Conservation (phyloP, 306 rosid species). For the Crotalaria pallida region DNA sequence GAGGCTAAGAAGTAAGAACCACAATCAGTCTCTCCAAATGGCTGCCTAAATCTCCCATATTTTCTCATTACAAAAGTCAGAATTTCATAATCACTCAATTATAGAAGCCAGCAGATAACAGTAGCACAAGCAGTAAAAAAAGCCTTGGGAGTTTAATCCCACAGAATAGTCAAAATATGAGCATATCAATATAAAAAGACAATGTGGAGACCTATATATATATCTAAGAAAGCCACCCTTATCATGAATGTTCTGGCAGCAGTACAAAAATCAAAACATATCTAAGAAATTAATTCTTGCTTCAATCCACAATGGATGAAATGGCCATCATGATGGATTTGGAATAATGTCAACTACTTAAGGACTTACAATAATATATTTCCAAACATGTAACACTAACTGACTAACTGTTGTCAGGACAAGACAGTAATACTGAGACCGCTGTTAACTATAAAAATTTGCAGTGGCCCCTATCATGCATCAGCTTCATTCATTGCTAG, state of each 20-base stretch:
- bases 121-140: not conserved
- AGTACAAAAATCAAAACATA: not conserved
- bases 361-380: not conserved
- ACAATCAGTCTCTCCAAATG: not conserved
- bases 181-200: not conserved
- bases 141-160: not conserved
- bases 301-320: not conserved
- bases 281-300: not conserved
- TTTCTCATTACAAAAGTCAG: not conserved
- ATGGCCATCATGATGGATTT: not conserved
- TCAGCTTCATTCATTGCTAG: not conserved
- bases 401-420: not conserved
- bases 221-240: not conserved
- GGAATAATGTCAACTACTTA: not conserved
- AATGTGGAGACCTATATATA: not conserved
- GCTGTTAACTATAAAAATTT: not conserved
- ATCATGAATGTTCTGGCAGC: not conserved
- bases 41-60: not conserved
- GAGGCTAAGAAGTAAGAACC: conserved; percentile 21
- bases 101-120: not conserved
- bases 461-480: not conserved
- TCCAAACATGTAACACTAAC: not conserved
- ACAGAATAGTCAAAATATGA: not conserved
- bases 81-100: not conserved
- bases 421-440: not conserved